These are phyloP conservation scores for Yamadazyma epiphylla DNA, from an alignment of 1,139 yeast species.

Conservation along the genomic window DNA sequence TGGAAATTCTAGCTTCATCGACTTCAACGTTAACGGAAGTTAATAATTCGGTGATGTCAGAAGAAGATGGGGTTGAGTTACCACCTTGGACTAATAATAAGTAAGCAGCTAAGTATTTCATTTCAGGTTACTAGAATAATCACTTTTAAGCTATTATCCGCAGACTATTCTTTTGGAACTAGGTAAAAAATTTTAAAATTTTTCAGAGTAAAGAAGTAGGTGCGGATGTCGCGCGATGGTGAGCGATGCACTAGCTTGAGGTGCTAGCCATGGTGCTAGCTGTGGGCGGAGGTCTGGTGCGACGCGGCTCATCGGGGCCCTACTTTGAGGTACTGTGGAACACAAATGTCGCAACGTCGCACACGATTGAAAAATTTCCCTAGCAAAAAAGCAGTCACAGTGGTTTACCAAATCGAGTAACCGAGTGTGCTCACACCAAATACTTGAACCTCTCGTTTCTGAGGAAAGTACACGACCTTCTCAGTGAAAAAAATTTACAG, in stretches of 20 bases:
- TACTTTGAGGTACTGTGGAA: no score
- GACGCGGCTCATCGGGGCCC: no score
- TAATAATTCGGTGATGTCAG: slow-evolving; percentile 67
- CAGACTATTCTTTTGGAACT: slow-evolving; percentile 55
- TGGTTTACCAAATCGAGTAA: slow-evolving; percentile 2
- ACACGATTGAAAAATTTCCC: no score
- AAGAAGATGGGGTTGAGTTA: slow-evolving; percentile 72
- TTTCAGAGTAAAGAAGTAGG: background rate
- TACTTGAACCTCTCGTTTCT: background rate
- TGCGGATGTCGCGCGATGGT: slow-evolving; percentile 1
- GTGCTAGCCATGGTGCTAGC: no score
- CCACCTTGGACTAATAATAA: slow-evolving; percentile 85
- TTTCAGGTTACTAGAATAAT: slow-evolving; percentile 43
- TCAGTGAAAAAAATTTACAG: slow-evolving; percentile 2
- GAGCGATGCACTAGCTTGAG: background rate
- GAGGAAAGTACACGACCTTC: background rate
- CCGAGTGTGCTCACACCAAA: no score
- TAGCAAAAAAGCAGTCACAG: slow-evolving; percentile 16
- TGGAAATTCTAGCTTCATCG: slow-evolving; percentile 68
- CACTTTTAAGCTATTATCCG: slow-evolving; percentile 51
- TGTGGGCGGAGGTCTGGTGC: no score
- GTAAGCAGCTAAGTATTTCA: slow-evolving; percentile 92
- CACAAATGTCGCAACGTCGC: slow-evolving; percentile 1
- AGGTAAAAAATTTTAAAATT: slow-evolving; percentile 11
- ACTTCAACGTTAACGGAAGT: slow-evolving; percentile 76